phyloP scores from a whole-genome alignment of 352 stramenopile genomes.

The Blastocystis sp. region DNA sequence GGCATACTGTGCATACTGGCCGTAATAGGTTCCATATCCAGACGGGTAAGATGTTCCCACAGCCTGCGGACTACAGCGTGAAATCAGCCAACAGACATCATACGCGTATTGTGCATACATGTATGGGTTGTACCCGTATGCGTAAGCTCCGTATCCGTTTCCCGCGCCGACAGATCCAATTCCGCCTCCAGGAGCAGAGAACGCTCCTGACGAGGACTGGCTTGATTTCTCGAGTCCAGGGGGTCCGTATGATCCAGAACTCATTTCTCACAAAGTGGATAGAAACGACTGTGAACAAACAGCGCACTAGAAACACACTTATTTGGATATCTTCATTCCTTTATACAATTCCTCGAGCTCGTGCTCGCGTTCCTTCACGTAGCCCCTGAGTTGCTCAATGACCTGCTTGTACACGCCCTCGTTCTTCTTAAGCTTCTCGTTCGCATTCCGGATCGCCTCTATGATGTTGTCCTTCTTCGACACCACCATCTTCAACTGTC shows the following conservation, averaged over 20 bases:
- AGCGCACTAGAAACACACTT: constrained; percentile 13
- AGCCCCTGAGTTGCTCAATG: constrained; percentile 43
- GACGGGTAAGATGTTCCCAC: constrained; percentile 8
- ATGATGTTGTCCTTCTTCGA: constrained; percentile 28
- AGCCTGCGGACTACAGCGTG: neutral
- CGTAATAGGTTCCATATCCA: constrained; percentile 29
- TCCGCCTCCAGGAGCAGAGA: neutral
- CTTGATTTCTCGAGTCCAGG: constrained; percentile 15
- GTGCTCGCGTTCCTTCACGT: constrained; percentile 20
- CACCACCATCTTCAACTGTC: constrained; percentile 17
- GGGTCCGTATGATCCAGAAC: neutral
- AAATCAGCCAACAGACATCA: neutral
- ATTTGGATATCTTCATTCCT: constrained; percentile 59
- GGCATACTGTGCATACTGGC: neutral
- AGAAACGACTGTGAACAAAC: constrained; percentile 40
- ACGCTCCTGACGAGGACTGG: neutral
- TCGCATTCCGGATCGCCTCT: constrained; percentile 1
- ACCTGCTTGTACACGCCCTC: constrained; percentile 44
- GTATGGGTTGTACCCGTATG: constrained; percentile 22
- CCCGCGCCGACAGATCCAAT: neutral
- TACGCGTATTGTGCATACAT: constrained; percentile 4
- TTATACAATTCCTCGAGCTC: constrained; percentile 68
- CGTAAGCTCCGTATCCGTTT: constrained; percentile 21
- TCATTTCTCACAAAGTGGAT: neutral
- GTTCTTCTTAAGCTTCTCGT: constrained; percentile 60